Conservation (phyloP, 192 early-diverging fungal species). For the Backusella morwellensis region DNA sequence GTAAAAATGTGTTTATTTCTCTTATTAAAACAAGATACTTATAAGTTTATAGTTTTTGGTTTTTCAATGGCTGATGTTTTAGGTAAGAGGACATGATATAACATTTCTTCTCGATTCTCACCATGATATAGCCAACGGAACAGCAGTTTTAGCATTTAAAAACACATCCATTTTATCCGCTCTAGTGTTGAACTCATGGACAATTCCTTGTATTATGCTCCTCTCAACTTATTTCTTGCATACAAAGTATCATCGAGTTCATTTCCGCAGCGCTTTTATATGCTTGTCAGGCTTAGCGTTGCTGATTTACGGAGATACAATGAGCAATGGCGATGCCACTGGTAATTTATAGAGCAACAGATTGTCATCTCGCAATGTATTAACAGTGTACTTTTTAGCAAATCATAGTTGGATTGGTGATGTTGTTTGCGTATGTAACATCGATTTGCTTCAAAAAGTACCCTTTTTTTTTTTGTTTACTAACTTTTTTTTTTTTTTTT, state of each 20-base stretch:
- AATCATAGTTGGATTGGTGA: conserved; percentile 36
- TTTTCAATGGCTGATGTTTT: conserved; percentile 21
- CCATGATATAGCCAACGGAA: conserved; percentile 18
- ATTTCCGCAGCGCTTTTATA: conserved; percentile 14
- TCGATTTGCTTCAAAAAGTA: too few species aligned
- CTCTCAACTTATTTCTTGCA: conserved; percentile 15
- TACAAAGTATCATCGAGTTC: conserved; percentile 11
- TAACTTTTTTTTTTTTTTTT: not conserved
- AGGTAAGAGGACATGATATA: not conserved
- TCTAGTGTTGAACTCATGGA: conserved; percentile 28
- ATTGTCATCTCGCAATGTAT: not conserved
- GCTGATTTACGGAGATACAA: conserved; percentile 25
- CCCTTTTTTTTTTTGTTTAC: not conserved
- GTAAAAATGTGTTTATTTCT: not conserved
- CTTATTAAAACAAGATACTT: not conserved
- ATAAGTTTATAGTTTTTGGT: conserved; percentile 10
- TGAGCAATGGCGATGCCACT: conserved; percentile 5
- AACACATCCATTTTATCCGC: conserved; percentile 35
- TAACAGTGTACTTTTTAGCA: not conserved
- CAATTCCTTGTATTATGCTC: conserved; percentile 30
- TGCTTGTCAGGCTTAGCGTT: conserved; percentile 24
- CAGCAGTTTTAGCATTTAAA: conserved; percentile 32
- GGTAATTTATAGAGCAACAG: conserved; percentile 2
- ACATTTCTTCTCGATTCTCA: not conserved
- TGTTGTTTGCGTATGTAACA: conserved; percentile 22